Percentiles rank a stretch among this genome's conserved stretches.
phyloP scores from a whole-genome alignment of 208 protist species.

The Herpetomonas muscarum region DNA sequence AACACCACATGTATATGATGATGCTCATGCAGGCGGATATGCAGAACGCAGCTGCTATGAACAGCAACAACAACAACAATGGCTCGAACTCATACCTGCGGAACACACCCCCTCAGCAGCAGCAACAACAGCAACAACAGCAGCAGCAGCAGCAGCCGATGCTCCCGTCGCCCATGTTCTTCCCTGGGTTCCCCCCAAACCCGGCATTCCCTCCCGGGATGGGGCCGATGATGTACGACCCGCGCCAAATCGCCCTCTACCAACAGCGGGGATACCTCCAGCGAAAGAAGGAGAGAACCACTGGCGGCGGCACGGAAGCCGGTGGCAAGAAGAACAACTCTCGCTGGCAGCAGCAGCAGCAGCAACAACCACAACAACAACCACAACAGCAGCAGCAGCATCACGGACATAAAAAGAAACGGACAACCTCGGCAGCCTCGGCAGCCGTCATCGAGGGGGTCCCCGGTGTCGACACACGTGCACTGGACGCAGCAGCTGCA shows the following conservation, averaged over 20 bases:
- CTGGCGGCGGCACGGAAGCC: too few relatives aligned
- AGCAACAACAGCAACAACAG: neutral
- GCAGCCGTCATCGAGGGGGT: neutral
- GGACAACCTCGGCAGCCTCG: neutral
- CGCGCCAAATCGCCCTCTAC: neutral
- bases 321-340: too few relatives aligned
- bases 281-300: too few relatives aligned
- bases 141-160: neutral
- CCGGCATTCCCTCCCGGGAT: neutral
- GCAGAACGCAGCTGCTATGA: too few relatives aligned
- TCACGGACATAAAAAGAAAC: neutral
- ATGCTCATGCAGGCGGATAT: neutral
- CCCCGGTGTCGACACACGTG: neutral
- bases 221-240: neutral
- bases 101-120: too few relatives aligned
- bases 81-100: too few relatives aligned
- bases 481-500: neutral
- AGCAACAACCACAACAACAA: conserved; percentile 2
- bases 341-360: neutral
- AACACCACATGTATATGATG: conserved; percentile 7
- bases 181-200: neutral
- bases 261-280: conserved; percentile 5
- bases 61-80: too few relatives aligned
- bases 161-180: neutral
- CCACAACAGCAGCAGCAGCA: conserved; percentile 4